Evolutionary conservation across 164 flowering plant species (phyloP), one percentile per base, ranked within the genome.

Genomic region (Stephania yunnanensis): DNA sequence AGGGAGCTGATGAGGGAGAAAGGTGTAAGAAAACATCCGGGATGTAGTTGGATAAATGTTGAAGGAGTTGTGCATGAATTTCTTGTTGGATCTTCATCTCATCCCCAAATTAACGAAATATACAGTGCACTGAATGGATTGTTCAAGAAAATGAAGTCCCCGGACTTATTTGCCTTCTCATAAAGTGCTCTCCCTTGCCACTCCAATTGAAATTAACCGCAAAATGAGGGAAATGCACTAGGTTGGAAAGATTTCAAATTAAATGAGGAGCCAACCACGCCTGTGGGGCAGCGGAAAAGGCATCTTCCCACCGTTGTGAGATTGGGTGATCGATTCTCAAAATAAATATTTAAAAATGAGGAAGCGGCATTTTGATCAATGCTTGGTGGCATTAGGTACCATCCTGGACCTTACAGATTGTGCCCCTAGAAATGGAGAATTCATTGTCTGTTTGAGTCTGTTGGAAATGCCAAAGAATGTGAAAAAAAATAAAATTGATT

Each of bases 11-110:
- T 83, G 84, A 81, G 73, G 76, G 82, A 79, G 42, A 85, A 70
- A 74, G 82, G 84, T 11, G 83, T 84, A 71, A 81, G 68, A 65
- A 87, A 84, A 75, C 82, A 81, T 46, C 86, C 86, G 9, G 81
- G 80, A 22, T 68, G 82, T 73, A 88, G 94, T 76, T 88, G 91
- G 90, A 83, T 88, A 68, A 80, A 81, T 73, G 64, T 88, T 5
- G 74, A 83, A 46, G 88, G 87, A 1, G 71, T 71, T 53, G 82
- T 88, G 55, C 90, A 87, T 78, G 89, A 90, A 75, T 90, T 90
- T 82, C 70, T 85, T 73, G 86, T 83, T 10, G 88, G 87, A 1
- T 79, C 78, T 13, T 65, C 46, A 12, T 79, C 80, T 45, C 80
- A 84, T 75, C 80, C 83, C 63, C 80, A 80, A 45, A 61, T 78